Base-by-base conservation (phyloP, 2,329 filamentous ascomycete species). In the Fusarium humuli region DNA sequence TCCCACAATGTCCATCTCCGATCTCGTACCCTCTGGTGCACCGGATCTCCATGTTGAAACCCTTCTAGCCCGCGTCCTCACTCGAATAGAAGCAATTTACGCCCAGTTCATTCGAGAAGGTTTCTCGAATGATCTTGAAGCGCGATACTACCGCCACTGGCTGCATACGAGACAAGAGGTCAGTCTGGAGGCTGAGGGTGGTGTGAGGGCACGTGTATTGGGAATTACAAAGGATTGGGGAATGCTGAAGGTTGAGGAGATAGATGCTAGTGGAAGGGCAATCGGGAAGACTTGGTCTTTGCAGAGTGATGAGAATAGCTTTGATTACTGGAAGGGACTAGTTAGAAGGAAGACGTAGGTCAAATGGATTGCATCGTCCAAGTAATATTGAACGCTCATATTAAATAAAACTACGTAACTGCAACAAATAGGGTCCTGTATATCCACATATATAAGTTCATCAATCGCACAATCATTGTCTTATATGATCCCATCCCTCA, bases 251-350 rank as follows among this genome's bases (percentile, higher is more conserved):
- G 96, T 91, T 0, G 93, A 98, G 79, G 94, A 98, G 83, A 80
- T 97, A 56, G 91, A 90, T 5, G 87, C 85, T 78, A 87, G 91
- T 62, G 93, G 94, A 68, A 84, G 90, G 56, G 83, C 86, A 4
- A 97, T 93, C 1, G 94, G 95, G 0, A 92, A 87, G 80, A 84
- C 91, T 52, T 95, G 92, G 87, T 89, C 91, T 73, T 81, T 99
- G 81, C 94, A 98, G 83, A 98, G 94, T 79, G 96, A 99, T 79
- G 94, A 94, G 78, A 99, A 99, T 77, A 98, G 94, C 79, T 99
- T 99, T 83, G 96, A 99, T 81, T 99, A 97, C 79, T 97, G 97
- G 82, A 93, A 88, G 77, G 96, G 96, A 0, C 77, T 99, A 75
- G 83, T 99, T 22, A 93, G 89, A 83, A 88, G 91, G 75, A 98